phyloP scores from a whole-genome alignment of 2,329 filamentous ascomycete species.

The Fusarium goolgardi region DNA sequence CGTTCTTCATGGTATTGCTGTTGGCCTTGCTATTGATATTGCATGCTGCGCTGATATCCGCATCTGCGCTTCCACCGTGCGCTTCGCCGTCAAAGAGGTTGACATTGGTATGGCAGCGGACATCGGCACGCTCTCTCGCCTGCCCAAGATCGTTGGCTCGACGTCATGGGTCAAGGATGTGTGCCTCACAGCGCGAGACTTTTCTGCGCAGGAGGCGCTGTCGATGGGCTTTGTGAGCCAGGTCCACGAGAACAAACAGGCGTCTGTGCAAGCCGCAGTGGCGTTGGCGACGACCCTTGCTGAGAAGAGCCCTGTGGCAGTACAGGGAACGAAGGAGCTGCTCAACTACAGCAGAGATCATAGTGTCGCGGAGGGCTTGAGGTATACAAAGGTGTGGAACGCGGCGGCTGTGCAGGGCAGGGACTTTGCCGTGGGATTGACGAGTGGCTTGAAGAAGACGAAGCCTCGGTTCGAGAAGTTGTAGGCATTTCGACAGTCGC shows the following conservation, averaged over 20 bases:
- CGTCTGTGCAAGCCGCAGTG: conserved; percentile 71
- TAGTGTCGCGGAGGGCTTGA: conserved; percentile 79
- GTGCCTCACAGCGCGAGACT: conserved; percentile 75
- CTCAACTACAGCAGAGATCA: conserved; percentile 85
- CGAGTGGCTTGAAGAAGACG: conserved; percentile 81
- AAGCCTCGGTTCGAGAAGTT: conserved; percentile 88
- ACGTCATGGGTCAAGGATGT: conserved; percentile 85
- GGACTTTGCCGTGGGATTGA: conserved; percentile 79
- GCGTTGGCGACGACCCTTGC: conserved; percentile 74
- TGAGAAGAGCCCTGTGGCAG: conserved; percentile 86
- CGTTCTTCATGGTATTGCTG: conserved; percentile 80
- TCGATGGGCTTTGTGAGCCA: conserved; percentile 76
- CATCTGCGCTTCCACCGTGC: conserved; percentile 68
- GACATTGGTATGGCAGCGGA: conserved; percentile 85
- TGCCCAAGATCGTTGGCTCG: conserved; percentile 79
- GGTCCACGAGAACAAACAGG: conserved; percentile 72
- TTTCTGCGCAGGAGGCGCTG: conserved; percentile 75
- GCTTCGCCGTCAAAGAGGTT: conserved; percentile 81
- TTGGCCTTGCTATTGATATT: conserved; percentile 83
- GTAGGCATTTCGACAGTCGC: conserved; percentile 53
- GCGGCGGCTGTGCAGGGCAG: conserved; percentile 81
- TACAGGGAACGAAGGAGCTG: conserved; percentile 88
- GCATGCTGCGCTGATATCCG: conserved; percentile 77
- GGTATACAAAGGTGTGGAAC: conserved; percentile 91
- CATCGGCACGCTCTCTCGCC: conserved; percentile 77